phyloP scores from a whole-genome alignment of 495 filamentous ascomycete species.

The Daldinia bambusicola region DNA sequence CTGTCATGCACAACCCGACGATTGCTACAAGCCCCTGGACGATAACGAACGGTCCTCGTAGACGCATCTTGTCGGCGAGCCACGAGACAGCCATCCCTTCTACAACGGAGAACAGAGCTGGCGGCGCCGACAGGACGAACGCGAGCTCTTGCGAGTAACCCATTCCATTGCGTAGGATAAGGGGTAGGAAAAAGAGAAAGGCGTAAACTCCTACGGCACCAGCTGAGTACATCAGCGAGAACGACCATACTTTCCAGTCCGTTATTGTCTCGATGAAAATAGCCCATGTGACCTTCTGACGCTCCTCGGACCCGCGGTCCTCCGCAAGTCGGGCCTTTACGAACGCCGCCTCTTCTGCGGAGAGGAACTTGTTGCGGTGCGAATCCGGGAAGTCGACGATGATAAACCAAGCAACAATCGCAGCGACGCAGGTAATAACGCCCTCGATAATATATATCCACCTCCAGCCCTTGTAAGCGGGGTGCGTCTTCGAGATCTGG shows the following conservation, averaged over 20 bases:
- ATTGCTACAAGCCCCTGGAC: constrained; percentile 61
- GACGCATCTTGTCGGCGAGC: constrained; percentile 64
- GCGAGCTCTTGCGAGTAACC: constrained; percentile 56
- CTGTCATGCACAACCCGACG: constrained; percentile 64
- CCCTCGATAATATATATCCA: constrained; percentile 70
- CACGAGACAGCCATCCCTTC: constrained; percentile 56
- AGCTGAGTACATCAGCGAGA: constrained; percentile 59
- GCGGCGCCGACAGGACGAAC: constrained; percentile 70
- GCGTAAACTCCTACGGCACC: constrained; percentile 60
- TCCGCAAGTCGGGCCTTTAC: constrained; percentile 64
- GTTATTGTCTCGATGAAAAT: constrained; percentile 46
- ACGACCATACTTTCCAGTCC: constrained; percentile 56
- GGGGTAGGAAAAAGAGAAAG: constrained; percentile 63
- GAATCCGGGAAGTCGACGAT: constrained; percentile 69
- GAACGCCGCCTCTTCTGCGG: constrained; percentile 57
- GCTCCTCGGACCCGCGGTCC: constrained; percentile 62
- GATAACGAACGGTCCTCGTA: constrained; percentile 65
- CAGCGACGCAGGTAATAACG: constrained; percentile 52
- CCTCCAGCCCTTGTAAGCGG: constrained; percentile 65
- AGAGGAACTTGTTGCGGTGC: constrained; percentile 59
- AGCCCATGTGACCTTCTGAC: constrained; percentile 50
- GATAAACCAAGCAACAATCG: constrained; percentile 54
- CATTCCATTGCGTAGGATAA: constrained; percentile 61
- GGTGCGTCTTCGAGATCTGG: constrained; percentile 67
- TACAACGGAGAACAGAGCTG: constrained; percentile 75